Percentiles rank a stretch among this genome's conserved stretches.
Conservation (phyloP, 192 early-diverging fungal genomes). For the Neocallimastix lanati region DNA sequence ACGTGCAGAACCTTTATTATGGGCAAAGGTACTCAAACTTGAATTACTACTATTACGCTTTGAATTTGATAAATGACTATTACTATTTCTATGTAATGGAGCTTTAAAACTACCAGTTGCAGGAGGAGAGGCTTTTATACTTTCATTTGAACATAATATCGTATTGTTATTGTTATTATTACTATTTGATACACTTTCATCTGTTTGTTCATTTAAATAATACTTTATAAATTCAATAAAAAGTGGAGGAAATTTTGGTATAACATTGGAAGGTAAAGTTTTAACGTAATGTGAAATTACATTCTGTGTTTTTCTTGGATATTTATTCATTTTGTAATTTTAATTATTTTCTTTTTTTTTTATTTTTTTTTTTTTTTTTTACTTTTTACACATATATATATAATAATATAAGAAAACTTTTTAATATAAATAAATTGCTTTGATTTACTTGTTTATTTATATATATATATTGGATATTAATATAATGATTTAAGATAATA, state of each 20-base stretch:
- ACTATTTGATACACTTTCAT: neutral
- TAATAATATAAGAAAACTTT: too few relatives aligned
- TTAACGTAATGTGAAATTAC: neutral
- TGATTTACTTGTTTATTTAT: too few relatives aligned
- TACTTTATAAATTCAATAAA: neutral
- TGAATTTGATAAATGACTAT: neutral
- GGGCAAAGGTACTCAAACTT: neutral
- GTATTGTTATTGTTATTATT: neutral
- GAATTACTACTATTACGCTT: neutral
- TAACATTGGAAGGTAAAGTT: neutral
- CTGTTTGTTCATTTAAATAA: neutral
- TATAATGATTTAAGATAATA: too few relatives aligned
- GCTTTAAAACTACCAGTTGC: neutral
- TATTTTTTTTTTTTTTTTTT: too few relatives aligned
- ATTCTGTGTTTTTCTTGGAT: neutral
- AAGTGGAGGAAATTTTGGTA: neutral
- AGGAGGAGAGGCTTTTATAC: neutral
- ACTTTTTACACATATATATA: too few relatives aligned
- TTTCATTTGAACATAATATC: neutral
- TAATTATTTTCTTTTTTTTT: neutral
- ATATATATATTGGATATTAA: too few relatives aligned
- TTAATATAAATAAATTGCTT: too few relatives aligned
- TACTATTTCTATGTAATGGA: neutral
- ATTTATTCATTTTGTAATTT: neutral
- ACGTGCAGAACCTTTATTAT: neutral